Evolutionary conservation across 2,329 filamentous ascomycete species (phyloP), one percentile per base, ranked within the genome.

Genomic region (Alternaria novae-zelandiae): DNA sequence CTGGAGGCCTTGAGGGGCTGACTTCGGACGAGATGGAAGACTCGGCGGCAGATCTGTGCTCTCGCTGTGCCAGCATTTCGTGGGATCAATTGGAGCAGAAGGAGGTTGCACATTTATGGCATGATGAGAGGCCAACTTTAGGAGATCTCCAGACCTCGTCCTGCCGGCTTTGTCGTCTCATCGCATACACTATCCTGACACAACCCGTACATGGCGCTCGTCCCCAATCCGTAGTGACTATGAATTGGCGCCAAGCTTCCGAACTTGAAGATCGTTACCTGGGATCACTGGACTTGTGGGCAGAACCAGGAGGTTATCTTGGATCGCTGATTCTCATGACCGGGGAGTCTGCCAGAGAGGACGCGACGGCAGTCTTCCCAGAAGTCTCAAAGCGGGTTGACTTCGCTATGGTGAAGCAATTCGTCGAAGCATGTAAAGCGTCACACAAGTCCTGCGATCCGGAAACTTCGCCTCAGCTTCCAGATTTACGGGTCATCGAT

Each of bases 331-430:
- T 36, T 15, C 30, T 36, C 30, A 9, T 6, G 13, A n/a, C 13
- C 13, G 30, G 4, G 6, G 6, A 1, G 30, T 32, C 13, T 15
- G 3, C 15, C 13, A 3, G 13, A 32, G 2, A 32, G 0, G 6
- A 15, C 3, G 6, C 7, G 6, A 8, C 13, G 13, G 30, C 13
- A 1, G 1, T 2, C 1, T 3, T 2, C 3, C 3, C 6, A 15
- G 30, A 8, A 7, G 30, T 4, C 3, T 4, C 13, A 32, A 15
- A 15, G 30, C 30, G 30, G 13, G 6, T 15, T 7, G 3, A 10
- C 1, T 15, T 36, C 6, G 17, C 13, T 3, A 0, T 3, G 3
- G 8, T 36, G 0, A 15, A 7, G 4, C 2, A 0, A 21, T 7
- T 1, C 1, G n/a, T 53, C 9, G 26, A 28, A 15, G 15, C 1